These are phyloP conservation scores for Begonia loranthoides DNA, from an alignment of 306 rosid species.

Conservation along the genomic window DNA sequence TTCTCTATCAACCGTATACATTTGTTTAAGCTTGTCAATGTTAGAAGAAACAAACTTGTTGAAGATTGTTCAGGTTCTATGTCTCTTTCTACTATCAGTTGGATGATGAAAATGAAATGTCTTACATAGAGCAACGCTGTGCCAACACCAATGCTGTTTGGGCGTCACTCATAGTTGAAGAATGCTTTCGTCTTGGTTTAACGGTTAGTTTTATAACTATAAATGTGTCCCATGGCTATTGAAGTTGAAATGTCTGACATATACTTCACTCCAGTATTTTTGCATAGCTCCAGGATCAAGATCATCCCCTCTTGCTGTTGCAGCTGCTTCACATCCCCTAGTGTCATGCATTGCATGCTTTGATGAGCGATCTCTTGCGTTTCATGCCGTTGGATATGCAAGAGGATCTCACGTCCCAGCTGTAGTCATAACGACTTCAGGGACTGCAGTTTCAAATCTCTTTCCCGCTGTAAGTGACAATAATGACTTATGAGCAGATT, in stretches of 20 bases:
- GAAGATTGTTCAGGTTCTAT: constrained; percentile 21
- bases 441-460: constrained; percentile 97
- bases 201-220: constrained; percentile 43
- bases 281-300: constrained; percentile 98
- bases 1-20: too few relatives aligned
- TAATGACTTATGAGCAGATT: background rate
- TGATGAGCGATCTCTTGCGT: constrained; percentile 94
- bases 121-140: constrained; percentile 31
- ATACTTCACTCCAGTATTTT: constrained; percentile 61
- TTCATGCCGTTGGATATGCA: constrained; percentile 95
- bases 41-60: constrained; percentile 14
- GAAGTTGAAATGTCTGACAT: constrained; percentile 24
- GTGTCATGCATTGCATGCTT: constrained; percentile 69
- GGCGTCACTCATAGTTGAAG: constrained; percentile 91
- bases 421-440: constrained; percentile 84
- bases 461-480: constrained; percentile 82
- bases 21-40: constrained; percentile 12
- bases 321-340: constrained; percentile 75
- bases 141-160: constrained; percentile 80
- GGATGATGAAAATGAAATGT: constrained; percentile 32
- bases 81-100: constrained; percentile 51
- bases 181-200: constrained; percentile 91
- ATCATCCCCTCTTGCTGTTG: constrained; percentile 95
- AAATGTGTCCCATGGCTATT: constrained; percentile 7
- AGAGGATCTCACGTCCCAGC: constrained; percentile 89